phyloP scores from a whole-genome alignment of 2,329 filamentous ascomycete species.

The Colletotrichum camelliae region DNA sequence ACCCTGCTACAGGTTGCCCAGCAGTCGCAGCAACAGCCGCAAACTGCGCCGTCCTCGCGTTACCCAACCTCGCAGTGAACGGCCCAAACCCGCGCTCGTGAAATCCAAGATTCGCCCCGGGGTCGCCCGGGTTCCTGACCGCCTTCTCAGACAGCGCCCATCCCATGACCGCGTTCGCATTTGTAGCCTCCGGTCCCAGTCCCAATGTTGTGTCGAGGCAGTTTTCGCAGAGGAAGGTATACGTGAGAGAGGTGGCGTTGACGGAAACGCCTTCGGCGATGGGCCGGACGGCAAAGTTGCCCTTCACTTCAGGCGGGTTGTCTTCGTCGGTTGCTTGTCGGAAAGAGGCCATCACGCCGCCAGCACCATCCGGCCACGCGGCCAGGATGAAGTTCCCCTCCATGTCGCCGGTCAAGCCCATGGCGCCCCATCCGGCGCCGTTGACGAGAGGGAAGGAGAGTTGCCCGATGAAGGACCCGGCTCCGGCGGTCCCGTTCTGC shows the following conservation, averaged over 20 bases:
- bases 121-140: constrained; percentile 25
- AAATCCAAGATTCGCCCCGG: constrained; percentile 31
- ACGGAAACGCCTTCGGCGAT: constrained; percentile 47
- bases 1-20: constrained; percentile 34
- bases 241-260: constrained; percentile 47
- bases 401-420: constrained; percentile 50
- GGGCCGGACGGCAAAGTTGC: constrained; percentile 42
- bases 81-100: constrained; percentile 36
- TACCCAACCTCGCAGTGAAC: constrained; percentile 34
- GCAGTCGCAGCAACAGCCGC: constrained; percentile 44
- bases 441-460: constrained; percentile 44
- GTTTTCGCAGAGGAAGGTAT: constrained; percentile 50
- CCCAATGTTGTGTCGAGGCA: constrained; percentile 35
- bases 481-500: constrained; percentile 13
- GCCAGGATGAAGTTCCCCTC: constrained; percentile 48
- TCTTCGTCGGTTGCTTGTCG: constrained; percentile 47
- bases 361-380: constrained; percentile 46
- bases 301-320: constrained; percentile 47
- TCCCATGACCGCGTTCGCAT: constrained; percentile 35
- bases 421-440: constrained; percentile 50
- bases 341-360: constrained; percentile 45
- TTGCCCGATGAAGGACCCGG: constrained; percentile 51
- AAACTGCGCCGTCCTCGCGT: constrained; percentile 39
- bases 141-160: constrained; percentile 37
- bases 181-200: constrained; percentile 28